Conservation (phyloP, 2,329 filamentous ascomycete genomes). For the Monosporascus sp. region DNA sequence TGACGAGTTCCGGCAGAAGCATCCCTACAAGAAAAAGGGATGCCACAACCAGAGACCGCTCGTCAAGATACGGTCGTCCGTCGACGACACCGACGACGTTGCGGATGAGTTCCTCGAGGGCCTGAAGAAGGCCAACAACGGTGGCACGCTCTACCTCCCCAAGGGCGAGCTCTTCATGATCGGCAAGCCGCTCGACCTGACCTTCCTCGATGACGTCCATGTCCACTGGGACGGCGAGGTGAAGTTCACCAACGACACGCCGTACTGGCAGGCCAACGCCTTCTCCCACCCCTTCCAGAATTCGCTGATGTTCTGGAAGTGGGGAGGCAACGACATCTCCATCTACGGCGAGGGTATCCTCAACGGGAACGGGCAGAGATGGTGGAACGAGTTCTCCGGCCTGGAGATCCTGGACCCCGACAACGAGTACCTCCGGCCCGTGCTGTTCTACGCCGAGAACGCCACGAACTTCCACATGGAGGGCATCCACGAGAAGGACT, state of each 20-base stretch:
- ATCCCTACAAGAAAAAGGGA: conserved; percentile 27
- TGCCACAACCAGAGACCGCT: conserved; percentile 17
- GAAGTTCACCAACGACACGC: conserved; percentile 38
- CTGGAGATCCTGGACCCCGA: conserved; percentile 43
- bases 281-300: conserved; percentile 39
- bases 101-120: conserved; percentile 50
- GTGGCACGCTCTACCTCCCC: conserved; percentile 50
- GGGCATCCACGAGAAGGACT: conserved; percentile 55
- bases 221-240: conserved; percentile 55
- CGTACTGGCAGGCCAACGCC: conserved; percentile 38
- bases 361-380: conserved; percentile 47
- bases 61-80: conserved; percentile 47
- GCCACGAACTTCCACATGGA: conserved; percentile 52
- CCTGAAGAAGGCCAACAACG: conserved; percentile 51
- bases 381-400: conserved; percentile 38
- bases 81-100: conserved; percentile 50
- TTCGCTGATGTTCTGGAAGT: conserved; percentile 59
- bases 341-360: conserved; percentile 53
- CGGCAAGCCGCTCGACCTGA: conserved; percentile 54
- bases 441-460: conserved; percentile 58
- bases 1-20: conserved; percentile 32
- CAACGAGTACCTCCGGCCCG: conserved; percentile 53
- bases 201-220: conserved; percentile 52
- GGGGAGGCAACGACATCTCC: conserved; percentile 56
- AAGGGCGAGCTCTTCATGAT: conserved; percentile 52